These are phyloP conservation scores for Saturnispora bothae DNA, from an alignment of 805 yeast genomes.

Conservation along the genomic window DNA sequence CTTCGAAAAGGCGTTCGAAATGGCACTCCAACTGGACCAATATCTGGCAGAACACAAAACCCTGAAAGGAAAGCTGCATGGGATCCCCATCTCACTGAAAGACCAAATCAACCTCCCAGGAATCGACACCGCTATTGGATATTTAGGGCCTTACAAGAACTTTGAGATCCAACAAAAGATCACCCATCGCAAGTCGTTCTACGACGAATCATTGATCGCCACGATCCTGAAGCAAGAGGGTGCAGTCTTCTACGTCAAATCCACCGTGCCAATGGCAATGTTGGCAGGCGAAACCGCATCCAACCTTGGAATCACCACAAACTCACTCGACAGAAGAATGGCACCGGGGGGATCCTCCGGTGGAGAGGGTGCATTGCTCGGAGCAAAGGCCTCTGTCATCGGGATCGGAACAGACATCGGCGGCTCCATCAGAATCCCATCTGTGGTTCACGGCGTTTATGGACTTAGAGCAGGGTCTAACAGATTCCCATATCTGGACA, in stretches of 20 bases:
- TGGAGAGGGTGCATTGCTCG: slow-evolving; percentile 33
- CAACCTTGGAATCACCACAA: slow-evolving; percentile 30
- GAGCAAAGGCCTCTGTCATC: slow-evolving; percentile 24
- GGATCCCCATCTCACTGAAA: slow-evolving; percentile 36
- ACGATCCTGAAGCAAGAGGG: slow-evolving; percentile 28
- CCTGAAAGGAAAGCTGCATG: slow-evolving; percentile 34
- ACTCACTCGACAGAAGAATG: slow-evolving; percentile 29
- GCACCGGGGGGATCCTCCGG: slow-evolving; percentile 37
- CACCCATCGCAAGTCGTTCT: slow-evolving; percentile 22
- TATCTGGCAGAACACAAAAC: slow-evolving; percentile 26
- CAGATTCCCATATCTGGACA: slow-evolving; percentile 26
- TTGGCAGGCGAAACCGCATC: slow-evolving; percentile 32
- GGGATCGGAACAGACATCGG: slow-evolving; percentile 34
- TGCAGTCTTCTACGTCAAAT: slow-evolving; percentile 34
- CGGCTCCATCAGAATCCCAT: slow-evolving; percentile 29
- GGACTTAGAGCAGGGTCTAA: slow-evolving; percentile 27
- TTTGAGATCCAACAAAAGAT: slow-evolving; percentile 17
- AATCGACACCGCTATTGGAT: slow-evolving; percentile 31
- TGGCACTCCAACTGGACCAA: slow-evolving; percentile 32
- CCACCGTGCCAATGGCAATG: slow-evolving; percentile 36
- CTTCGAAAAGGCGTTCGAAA: slow-evolving; percentile 29
- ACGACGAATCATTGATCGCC: slow-evolving; percentile 22
- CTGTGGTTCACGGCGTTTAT: slow-evolving; percentile 24
- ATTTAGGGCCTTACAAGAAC: slow-evolving; percentile 25
- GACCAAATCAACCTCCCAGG: slow-evolving; percentile 34